Conservation (phyloP, 2,329 filamentous ascomycete genomes). For the Pestalotiopsis sp. region DNA sequence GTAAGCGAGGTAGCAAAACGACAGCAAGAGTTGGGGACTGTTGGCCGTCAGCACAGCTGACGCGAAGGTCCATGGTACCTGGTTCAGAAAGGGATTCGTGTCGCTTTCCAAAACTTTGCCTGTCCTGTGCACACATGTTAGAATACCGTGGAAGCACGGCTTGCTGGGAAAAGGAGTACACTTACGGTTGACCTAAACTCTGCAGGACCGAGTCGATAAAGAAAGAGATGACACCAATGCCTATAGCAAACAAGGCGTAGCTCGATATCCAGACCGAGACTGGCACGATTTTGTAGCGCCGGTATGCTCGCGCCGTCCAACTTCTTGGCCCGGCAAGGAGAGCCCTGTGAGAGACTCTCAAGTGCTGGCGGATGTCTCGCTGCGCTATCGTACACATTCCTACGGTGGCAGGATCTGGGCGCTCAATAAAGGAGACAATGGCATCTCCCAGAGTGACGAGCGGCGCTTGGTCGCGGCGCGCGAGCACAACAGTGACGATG, state of each 20-base stretch:
- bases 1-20: slow-evolving; percentile 39
- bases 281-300: slow-evolving; percentile 18
- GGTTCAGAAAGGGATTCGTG: slow-evolving; percentile 1
- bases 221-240: not conserved
- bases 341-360: slow-evolving; percentile 4
- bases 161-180: not conserved
- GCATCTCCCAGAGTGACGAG: slow-evolving; percentile 55
- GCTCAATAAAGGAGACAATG: slow-evolving; percentile 51
- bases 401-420: slow-evolving; percentile 45
- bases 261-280: not conserved
- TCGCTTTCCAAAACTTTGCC: slow-evolving; percentile 10
- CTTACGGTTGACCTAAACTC: not conserved
- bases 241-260: slow-evolving; percentile 2
- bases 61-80: slow-evolving; percentile 10
- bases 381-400: slow-evolving; percentile 23
- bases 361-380: slow-evolving; percentile 10
- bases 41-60: slow-evolving; percentile 34
- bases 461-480: slow-evolving; percentile 39
- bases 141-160: not conserved
- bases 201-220: not conserved
- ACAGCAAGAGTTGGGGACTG: slow-evolving; percentile 42
- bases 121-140: not conserved
- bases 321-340: slow-evolving; percentile 16
- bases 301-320: slow-evolving; percentile 15
- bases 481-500: slow-evolving; percentile 31